Conservation (phyloP, 176 grass and related monocot species). For the Zizania latifolia region DNA sequence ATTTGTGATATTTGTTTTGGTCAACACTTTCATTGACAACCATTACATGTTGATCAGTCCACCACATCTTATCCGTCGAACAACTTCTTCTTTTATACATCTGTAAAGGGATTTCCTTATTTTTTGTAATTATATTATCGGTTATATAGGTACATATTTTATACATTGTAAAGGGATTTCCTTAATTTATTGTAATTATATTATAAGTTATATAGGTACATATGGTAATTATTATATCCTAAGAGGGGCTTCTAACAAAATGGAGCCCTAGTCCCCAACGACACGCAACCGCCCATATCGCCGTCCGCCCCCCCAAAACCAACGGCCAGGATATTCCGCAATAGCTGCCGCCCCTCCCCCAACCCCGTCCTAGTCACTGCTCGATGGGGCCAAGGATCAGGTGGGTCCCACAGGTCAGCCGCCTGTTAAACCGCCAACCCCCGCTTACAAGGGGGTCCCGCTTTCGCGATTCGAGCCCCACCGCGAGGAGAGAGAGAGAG, state of each 20-base stretch:
- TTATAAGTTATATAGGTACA: too few relatives aligned
- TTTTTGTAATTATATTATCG: too few relatives aligned
- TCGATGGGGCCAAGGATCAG: neutral
- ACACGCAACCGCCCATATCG: slow-evolving; percentile 1
- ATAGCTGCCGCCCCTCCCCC: neutral
- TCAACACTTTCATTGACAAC: too few relatives aligned
- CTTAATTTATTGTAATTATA: too few relatives aligned
- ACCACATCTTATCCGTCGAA: too few relatives aligned
- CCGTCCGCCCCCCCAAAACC: slow-evolving; percentile 30
- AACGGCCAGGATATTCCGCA: slow-evolving; percentile 28
- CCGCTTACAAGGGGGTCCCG: slow-evolving; percentile 22
- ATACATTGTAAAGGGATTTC: too few relatives aligned
- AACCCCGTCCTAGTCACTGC: neutral
- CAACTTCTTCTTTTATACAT: too few relatives aligned
- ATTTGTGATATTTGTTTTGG: too few relatives aligned
- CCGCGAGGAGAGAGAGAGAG: slow-evolving; percentile 18
- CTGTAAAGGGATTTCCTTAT: too few relatives aligned
- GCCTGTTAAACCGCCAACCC: neutral
- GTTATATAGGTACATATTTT: too few relatives aligned
- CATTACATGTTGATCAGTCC: too few relatives aligned
- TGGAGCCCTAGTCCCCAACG: neutral
- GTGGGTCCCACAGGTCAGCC: neutral
- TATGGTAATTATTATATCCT: too few relatives aligned
- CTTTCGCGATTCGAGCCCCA: neutral
- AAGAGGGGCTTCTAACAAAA: neutral